These are phyloP conservation scores for Erysiphe pulchra DNA, from an alignment of 2,329 filamentous ascomycete species.

Conservation along the genomic window DNA sequence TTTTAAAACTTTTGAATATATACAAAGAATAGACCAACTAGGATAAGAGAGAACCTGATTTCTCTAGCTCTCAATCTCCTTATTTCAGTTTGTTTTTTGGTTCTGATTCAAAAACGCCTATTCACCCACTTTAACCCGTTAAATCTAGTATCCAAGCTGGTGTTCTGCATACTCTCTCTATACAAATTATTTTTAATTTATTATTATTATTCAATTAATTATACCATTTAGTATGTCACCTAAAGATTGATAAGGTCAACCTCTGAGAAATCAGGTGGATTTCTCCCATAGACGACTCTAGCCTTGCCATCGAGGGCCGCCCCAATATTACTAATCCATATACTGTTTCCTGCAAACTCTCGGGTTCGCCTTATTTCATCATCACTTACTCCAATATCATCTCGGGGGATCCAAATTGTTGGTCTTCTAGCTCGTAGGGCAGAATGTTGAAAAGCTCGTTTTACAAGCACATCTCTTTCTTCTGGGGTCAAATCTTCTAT, in stretches of 20 bases:
- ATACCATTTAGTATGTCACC: not conserved
- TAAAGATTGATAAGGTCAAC: constrained; percentile 62
- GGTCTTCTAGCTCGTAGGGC: constrained; percentile 66
- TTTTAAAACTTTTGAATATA: too few species aligned
- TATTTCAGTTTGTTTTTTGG: too few species aligned
- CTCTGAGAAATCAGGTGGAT: constrained; percentile 75
- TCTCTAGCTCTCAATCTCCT: too few species aligned
- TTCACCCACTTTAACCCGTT: too few species aligned
- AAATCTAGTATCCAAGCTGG: too few species aligned
- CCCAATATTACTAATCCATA: constrained; percentile 89
- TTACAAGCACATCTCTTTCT: constrained; percentile 63
- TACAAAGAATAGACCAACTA: too few species aligned
- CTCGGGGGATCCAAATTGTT: constrained; percentile 79
- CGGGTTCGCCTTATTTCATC: constrained; percentile 68
- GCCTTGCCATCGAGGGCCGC: constrained; percentile 66
- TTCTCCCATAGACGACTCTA: constrained; percentile 58
- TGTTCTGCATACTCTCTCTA: too few species aligned
- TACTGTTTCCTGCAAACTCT: constrained; percentile 26
- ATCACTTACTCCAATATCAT: constrained; percentile 72
- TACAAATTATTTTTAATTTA: too few species aligned
- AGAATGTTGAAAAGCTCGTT: constrained; percentile 72
- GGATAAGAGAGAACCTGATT: too few species aligned
- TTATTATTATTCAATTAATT: too few species aligned
- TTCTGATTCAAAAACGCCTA: too few species aligned
- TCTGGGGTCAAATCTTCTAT: constrained; percentile 82